These are phyloP conservation scores for Nothopassalora personata DNA, from an alignment of 2,329 filamentous ascomycete species.

Conservation along the genomic window DNA sequence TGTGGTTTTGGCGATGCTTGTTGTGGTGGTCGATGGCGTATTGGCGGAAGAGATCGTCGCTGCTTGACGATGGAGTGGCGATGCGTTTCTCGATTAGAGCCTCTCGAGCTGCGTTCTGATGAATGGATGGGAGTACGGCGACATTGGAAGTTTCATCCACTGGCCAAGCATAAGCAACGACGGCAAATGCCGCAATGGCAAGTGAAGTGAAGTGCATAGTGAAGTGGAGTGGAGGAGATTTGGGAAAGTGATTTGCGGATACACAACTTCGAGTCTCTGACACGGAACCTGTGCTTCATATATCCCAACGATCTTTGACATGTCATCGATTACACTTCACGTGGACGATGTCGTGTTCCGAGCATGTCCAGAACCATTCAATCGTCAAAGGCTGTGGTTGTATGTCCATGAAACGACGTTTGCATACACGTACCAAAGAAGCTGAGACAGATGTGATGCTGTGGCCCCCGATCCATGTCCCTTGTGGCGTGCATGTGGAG, in stretches of 20 bases:
- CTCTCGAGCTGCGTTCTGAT: not conserved
- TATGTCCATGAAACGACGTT: not conserved
- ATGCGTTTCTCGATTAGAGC: not conserved
- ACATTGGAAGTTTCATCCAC: not conserved
- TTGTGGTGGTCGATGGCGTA: constrained; percentile 3
- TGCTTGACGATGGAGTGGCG: not conserved
- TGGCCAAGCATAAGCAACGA: not conserved
- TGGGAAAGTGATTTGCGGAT: not conserved
- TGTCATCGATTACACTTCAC: not conserved
- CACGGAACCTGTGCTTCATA: not conserved
- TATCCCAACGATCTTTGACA: not conserved
- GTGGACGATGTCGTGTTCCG: not conserved
- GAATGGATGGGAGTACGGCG: not conserved
- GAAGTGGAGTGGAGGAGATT: not conserved
- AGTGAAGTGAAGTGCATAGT: not conserved
- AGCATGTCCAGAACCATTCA: not conserved
- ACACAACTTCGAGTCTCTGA: not conserved
- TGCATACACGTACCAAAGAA: constrained; percentile 3
- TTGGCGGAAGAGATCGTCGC: not conserved
- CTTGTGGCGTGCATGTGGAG: constrained; percentile 1
- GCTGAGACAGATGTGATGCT: not conserved
- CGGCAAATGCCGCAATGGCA: not conserved
- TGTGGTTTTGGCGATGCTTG: constrained; percentile 2
- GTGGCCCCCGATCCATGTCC: constrained; percentile 1
- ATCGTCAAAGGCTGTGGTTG: not conserved